Percentiles rank a stretch among this genome's conserved stretches.
Conservation (phyloP, 371 early-diverging fungal genomes). For the Actinomucor elegans region DNA sequence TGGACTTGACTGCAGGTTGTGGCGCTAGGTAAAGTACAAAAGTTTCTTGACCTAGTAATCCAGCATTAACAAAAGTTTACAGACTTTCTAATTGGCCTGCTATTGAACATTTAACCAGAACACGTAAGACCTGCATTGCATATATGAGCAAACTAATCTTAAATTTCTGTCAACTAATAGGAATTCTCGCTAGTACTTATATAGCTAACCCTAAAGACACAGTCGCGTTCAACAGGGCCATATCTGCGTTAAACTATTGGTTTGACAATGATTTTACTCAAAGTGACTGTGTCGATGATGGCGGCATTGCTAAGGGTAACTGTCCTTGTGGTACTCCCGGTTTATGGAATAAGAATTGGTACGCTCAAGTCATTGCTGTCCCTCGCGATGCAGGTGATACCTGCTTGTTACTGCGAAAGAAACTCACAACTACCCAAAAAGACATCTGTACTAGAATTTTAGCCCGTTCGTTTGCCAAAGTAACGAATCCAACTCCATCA, state of each 20-base stretch:
- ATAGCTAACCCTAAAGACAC: not conserved
- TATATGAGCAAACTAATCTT: not conserved
- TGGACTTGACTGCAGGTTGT: slow-evolving; percentile 22
- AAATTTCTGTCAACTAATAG: slow-evolving; percentile 1
- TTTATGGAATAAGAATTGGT: slow-evolving; percentile 37
- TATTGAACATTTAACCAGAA: slow-evolving; percentile 19
- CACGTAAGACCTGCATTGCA: slow-evolving; percentile 15
- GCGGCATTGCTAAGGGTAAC: slow-evolving; percentile 12
- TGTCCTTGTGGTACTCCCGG: slow-evolving; percentile 42
- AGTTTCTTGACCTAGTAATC: too few species aligned
- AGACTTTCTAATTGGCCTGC: slow-evolving; percentile 35
- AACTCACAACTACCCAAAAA: slow-evolving; percentile 5
- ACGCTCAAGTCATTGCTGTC: slow-evolving; percentile 23
- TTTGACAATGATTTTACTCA: slow-evolving; percentile 23
- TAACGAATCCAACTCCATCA: not conserved
- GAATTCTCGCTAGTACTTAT: slow-evolving; percentile 4
- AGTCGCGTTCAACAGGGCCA: slow-evolving; percentile 2
- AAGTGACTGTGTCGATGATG: slow-evolving; percentile 20
- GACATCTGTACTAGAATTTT: slow-evolving; percentile 16
- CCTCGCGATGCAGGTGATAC: slow-evolving; percentile 21
- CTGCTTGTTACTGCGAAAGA: slow-evolving; percentile 19
- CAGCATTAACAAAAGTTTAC: not conserved
- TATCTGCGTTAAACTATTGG: slow-evolving; percentile 28
- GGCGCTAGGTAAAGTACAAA: slow-evolving; percentile 17
- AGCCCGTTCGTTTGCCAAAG: slow-evolving; percentile 11